Evolutionary conservation across 768 basidiomycete species (phyloP), one percentile per base, ranked within the genome.

Genomic region (Saitozyma sp.): DNA sequence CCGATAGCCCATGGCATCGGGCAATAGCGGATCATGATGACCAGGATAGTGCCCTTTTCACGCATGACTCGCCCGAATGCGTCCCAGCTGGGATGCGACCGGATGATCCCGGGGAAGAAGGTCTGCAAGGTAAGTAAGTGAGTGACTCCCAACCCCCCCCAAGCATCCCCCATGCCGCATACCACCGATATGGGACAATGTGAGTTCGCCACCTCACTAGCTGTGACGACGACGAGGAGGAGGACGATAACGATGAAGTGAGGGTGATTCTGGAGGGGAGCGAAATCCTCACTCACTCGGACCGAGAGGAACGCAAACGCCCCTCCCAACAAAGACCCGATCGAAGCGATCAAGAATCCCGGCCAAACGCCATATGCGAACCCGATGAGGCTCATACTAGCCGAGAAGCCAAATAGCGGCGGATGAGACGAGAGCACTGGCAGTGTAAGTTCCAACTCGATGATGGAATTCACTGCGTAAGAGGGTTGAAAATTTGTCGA

Each of bases 1-100:
- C 76, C 73, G 19, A 79, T 64, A 5, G 74, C 74, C 73, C 75
- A 79, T 6, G 78, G 78, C 19, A 79, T 56, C 16, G 78, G 78
- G 58, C 76, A 79, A 56, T 73, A 79, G 17, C 78, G 58, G 50
- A 79, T 79, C 78, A 79, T 79, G 54, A 77, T 74, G 53, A 79
- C 62, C 45, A 79, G 57, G 3, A 73, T 68, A 1, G 73, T 59
- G 9, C 78, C 78, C 68, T 79, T 79, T n/a, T 65, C 68, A 42
- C 68, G 64, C 69, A 79, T 75, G 50, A 79, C 78, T 50, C 76
- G 68, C 2, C 65, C 68, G 59, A 79, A 79, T 5, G 78, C 78
- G 42, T 75, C 70, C 76, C 76, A 79, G 54, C 76, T 75, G 19
- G 72, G 67, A 45, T 69, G 73, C 38, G 65, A 67, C 19, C 64